Percentiles rank a stretch among this genome's conserved stretches.
These are phyloP conservation scores for Quercus wislizeni DNA, from an alignment of 306 rosid genomes.

Conservation along the genomic window DNA sequence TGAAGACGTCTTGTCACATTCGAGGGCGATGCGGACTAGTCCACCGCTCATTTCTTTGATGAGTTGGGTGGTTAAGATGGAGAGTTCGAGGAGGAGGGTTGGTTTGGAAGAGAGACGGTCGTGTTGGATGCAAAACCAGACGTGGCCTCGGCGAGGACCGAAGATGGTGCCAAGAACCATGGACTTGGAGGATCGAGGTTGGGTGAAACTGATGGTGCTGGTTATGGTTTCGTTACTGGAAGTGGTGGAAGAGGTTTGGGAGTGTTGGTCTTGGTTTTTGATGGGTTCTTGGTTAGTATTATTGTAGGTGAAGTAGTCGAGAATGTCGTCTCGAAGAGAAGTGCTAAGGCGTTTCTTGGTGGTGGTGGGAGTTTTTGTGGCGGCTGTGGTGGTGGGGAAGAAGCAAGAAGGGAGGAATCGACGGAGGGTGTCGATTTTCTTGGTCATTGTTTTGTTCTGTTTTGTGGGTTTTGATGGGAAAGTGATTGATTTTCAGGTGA, in stretches of 20 bases:
- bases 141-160: constrained; percentile 80
- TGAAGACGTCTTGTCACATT: constrained; percentile 31
- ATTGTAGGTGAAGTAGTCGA: background rate
- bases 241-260: constrained; percentile 40
- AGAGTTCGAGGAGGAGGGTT: constrained; percentile 67
- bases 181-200: constrained; percentile 60
- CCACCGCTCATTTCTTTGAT: constrained; percentile 85
- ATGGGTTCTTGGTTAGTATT: constrained; percentile 20
- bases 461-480: background rate
- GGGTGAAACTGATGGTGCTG: background rate
- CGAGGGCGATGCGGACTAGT: constrained; percentile 78
- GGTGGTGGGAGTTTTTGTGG: constrained; percentile 4
- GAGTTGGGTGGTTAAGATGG: constrained; percentile 64
- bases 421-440: constrained; percentile 69
- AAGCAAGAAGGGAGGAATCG: constrained; percentile 82
- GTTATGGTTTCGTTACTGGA: background rate
- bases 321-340: constrained; percentile 42
- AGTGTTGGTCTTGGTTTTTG: constrained; percentile 34
- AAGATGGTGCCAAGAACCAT: constrained; percentile 91
- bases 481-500: constrained; percentile 4
- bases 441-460: constrained; percentile 39
- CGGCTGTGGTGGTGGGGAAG: constrained; percentile 30
- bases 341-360: constrained; percentile 73
- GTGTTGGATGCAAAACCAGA: constrained; percentile 81
- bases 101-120: constrained; percentile 66